A percentile compares a stretch with the other conserved stretches of the same genome.
phyloP scores from a whole-genome alignment of 495 filamentous ascomycete species.

The Trichodelitschia bisporula region DNA sequence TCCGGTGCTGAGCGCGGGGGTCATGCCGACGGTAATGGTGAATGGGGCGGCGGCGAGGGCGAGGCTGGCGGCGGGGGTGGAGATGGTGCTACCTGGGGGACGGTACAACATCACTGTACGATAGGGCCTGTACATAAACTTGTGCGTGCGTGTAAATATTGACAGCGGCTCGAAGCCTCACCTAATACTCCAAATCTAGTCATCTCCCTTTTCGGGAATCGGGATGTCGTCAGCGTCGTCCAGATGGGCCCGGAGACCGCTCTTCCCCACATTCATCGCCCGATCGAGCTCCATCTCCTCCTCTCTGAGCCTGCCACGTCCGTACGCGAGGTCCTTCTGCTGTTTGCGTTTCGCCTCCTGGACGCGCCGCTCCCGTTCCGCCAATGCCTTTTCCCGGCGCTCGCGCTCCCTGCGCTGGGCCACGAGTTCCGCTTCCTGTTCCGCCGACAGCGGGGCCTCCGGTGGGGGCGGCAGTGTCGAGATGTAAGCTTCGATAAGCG shows the following conservation, averaged over 20 bases:
- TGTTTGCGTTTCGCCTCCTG: slow-evolving; percentile 49
- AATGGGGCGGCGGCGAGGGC: slow-evolving; percentile 5
- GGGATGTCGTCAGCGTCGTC: background rate
- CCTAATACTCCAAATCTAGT: no score
- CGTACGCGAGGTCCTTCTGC: slow-evolving; percentile 35
- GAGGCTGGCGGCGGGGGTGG: no score
- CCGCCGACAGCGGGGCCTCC: slow-evolving; percentile 22
- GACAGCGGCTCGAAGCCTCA: no score
- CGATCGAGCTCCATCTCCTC: slow-evolving; percentile 56
- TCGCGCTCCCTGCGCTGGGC: slow-evolving; percentile 36
- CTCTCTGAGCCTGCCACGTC: slow-evolving; percentile 42
- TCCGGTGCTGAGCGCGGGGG: slow-evolving; percentile 6
- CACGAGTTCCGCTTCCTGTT: slow-evolving; percentile 30
- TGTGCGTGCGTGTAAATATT: no score
- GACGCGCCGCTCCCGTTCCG: slow-evolving; percentile 46
- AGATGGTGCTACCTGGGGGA: no score
- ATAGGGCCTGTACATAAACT: no score
- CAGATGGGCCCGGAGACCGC: slow-evolving; percentile 21
- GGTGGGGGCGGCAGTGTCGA: slow-evolving; percentile 44
- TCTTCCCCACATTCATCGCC: slow-evolving; percentile 54
- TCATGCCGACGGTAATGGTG: slow-evolving; percentile 8
- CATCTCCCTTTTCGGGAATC: no score
- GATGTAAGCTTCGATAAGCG: slow-evolving; percentile 53
- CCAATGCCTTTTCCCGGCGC: slow-evolving; percentile 48
- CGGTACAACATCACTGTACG: no score